phyloP scores from a whole-genome alignment of 768 basidiomycete genomes.

The Leccinum uliginosum region DNA sequence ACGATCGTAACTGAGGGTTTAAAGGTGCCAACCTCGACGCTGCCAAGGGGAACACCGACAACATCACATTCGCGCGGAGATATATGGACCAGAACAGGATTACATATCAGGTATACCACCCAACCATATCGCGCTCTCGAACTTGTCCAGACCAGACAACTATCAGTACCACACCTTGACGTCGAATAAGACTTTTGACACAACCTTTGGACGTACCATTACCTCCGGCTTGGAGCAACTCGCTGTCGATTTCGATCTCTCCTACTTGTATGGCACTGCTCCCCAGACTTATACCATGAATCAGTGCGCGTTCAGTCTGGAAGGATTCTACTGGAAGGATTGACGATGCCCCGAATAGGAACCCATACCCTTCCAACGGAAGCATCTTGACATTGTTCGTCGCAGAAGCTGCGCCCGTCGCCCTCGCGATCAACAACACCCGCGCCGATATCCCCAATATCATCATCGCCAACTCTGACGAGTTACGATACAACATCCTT shows the following conservation, averaged over 20 bases:
- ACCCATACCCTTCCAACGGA: slow-evolving; percentile 56
- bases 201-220: slow-evolving; percentile 46
- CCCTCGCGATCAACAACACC: slow-evolving; percentile 59
- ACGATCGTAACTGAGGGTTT: not conserved
- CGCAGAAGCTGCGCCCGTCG: slow-evolving; percentile 48
- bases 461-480: slow-evolving; percentile 62
- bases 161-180: slow-evolving; percentile 61
- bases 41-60: slow-evolving; percentile 34
- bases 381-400: slow-evolving; percentile 60
- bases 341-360: slow-evolving; percentile 30
- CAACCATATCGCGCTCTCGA: not conserved
- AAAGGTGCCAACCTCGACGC: slow-evolving; percentile 47
- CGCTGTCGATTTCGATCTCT: slow-evolving; percentile 57
- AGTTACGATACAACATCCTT: slow-evolving; percentile 63
- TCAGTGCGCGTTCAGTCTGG: slow-evolving; percentile 37
- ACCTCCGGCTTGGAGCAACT: slow-evolving; percentile 53
- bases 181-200: slow-evolving; percentile 59
- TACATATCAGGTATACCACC: slow-evolving; percentile 55
- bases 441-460: slow-evolving; percentile 57
- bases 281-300: slow-evolving; percentile 71
- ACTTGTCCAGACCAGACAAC: not conserved
- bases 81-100: slow-evolving; percentile 80
- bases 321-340: not conserved
- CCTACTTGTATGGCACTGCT: slow-evolving; percentile 60
- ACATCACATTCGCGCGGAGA: slow-evolving; percentile 61